Conservation (phyloP, 73 alveolate species). For the Paramecium pentaurelia region DNA sequence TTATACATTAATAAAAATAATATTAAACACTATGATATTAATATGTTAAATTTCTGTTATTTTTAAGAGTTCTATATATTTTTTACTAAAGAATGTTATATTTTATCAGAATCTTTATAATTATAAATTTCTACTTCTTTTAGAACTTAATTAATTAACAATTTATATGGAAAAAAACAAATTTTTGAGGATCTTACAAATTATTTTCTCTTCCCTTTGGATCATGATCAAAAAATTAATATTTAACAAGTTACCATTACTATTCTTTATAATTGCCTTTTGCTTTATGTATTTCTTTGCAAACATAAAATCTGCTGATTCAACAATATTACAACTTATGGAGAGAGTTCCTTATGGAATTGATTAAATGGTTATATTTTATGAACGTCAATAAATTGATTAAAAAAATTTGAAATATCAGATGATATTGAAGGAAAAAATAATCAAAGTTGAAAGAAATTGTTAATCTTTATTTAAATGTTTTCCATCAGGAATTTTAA, state of each 20-base stretch:
- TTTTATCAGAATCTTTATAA: background rate
- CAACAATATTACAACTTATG: background rate
- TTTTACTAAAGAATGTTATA: background rate
- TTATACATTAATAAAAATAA: background rate
- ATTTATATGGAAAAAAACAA: background rate
- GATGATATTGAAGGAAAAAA: background rate
- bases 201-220: background rate
- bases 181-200: background rate
- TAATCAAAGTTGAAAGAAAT: background rate
- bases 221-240: background rate
- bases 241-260: background rate
- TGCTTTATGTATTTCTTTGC: background rate
- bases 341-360: background rate
- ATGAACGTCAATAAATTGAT: background rate
- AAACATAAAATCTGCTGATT: background rate
- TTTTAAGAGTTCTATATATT: background rate
- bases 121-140: background rate
- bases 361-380: background rate
- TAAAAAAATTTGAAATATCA: background rate
- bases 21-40: background rate
- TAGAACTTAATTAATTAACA: background rate
- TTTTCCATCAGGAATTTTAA: conserved; percentile 29
- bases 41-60: background rate
- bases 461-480: conserved; percentile 25
- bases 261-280: background rate